Evolutionary conservation across 1,284 basidiomycete species (phyloP).

Genomic region (Boletellus sp.): DNA sequence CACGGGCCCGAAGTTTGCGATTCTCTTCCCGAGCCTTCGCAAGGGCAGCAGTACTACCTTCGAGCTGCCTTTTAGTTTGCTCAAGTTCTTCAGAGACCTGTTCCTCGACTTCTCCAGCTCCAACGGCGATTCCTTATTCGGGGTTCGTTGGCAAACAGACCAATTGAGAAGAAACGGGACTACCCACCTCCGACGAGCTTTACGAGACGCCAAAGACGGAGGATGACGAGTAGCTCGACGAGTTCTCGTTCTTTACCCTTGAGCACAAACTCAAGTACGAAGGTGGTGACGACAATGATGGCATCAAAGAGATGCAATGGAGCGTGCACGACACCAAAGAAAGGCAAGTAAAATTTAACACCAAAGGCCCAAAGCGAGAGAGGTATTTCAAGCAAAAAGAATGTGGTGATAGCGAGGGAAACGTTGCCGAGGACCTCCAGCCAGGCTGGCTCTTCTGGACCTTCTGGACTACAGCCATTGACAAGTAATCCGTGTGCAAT

Average conservation of each 20-base stretch:
- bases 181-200: slow-evolving; percentile 72
- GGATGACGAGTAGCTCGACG: slow-evolving; percentile 61
- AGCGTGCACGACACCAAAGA: slow-evolving; percentile 48
- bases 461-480: slow-evolving; percentile 45
- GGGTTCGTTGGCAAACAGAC: slow-evolving; percentile 5
- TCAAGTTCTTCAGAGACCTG: slow-evolving; percentile 46
- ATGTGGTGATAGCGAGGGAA: slow-evolving; percentile 62
- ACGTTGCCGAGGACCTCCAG: slow-evolving; percentile 57
- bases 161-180: not conserved
- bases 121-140: slow-evolving; percentile 61
- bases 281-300: slow-evolving; percentile 64
- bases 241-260: slow-evolving; percentile 66
- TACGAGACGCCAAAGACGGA: slow-evolving; percentile 76
- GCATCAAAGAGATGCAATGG: slow-evolving; percentile 70
- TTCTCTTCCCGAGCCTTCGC: slow-evolving; percentile 37
- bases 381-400: slow-evolving; percentile 77
- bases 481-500: slow-evolving; percentile 64
- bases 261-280: slow-evolving; percentile 65
- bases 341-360: slow-evolving; percentile 53
- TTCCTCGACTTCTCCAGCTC: slow-evolving; percentile 68
- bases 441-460: slow-evolving; percentile 52
- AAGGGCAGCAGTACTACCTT: slow-evolving; percentile 38
- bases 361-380: slow-evolving; percentile 64
- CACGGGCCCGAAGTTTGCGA: slow-evolving; percentile 31
- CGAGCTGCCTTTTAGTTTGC: slow-evolving; percentile 46